Evolutionary conservation across 2,329 filamentous ascomycete genomes (phyloP).

Genomic region (Apiospora saccharicola): DNA sequence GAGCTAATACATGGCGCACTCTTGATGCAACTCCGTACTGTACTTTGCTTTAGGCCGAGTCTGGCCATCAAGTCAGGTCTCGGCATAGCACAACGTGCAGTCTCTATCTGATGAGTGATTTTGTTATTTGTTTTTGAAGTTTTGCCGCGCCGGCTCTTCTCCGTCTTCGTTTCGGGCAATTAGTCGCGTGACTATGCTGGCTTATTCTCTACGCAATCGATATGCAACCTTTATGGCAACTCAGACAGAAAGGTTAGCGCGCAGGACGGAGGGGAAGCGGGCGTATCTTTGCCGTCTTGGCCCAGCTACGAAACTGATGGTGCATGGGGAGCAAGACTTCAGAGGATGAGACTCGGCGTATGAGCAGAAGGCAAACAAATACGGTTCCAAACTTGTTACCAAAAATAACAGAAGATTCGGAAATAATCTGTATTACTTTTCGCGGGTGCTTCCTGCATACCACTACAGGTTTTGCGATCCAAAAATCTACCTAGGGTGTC

Average conservation of each 20-base stretch:
- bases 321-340: no score
- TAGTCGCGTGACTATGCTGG: background rate
- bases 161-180: constrained; percentile 16
- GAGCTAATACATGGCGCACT: no score
- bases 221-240: background rate
- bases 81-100: background rate
- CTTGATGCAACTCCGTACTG: background rate
- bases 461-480: no score
- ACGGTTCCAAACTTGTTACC: no score
- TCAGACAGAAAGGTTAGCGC: background rate
- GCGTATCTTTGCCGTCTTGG: background rate
- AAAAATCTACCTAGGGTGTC: no score
- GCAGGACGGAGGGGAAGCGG: background rate
- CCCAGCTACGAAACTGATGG: background rate
- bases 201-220: background rate
- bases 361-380: no score
- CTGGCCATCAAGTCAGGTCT: background rate
- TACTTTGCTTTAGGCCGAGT: background rate
- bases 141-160: background rate
- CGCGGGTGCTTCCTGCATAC: no score
- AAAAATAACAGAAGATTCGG: no score
- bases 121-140: background rate
- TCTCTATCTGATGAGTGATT: background rate
- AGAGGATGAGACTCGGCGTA: no score
- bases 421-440: no score